These are phyloP conservation scores for Xylaria arbuscula DNA, from an alignment of 2,329 filamentous ascomycete genomes.

Conservation along the genomic window DNA sequence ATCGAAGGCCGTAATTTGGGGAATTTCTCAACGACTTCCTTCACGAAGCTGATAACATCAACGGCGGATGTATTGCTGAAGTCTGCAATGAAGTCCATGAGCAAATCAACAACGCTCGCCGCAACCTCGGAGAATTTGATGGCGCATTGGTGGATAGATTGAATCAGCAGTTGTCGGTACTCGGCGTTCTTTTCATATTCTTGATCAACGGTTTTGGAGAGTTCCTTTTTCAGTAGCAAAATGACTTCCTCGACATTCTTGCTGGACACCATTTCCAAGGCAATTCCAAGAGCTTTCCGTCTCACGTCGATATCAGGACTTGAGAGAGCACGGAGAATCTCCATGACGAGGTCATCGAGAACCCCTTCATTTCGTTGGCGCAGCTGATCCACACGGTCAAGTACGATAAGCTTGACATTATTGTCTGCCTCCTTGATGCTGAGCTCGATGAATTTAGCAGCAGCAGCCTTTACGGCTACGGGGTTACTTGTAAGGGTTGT, in stretches of 20 bases:
- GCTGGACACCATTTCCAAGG: slow-evolving; percentile 97
- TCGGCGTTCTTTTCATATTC: slow-evolving; percentile 98
- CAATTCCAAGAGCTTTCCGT: slow-evolving; percentile 88
- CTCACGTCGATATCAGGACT: slow-evolving; percentile 97
- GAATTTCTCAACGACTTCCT: slow-evolving; percentile 99
- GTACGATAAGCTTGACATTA: slow-evolving; percentile 98
- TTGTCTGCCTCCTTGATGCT: slow-evolving; percentile 98
- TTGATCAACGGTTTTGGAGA: slow-evolving; percentile 96
- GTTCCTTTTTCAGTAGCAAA: slow-evolving; percentile 94
- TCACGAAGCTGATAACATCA: slow-evolving; percentile 98
- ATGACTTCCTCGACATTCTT: slow-evolving; percentile 99
- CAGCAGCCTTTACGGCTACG: slow-evolving; percentile 96
- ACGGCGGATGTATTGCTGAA: slow-evolving; percentile 97
- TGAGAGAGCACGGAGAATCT: slow-evolving; percentile 92
- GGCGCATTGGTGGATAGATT: slow-evolving; percentile 97
- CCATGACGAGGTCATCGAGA: slow-evolving; percentile 94
- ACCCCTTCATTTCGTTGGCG: slow-evolving; percentile 90
- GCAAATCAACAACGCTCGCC: slow-evolving; percentile 91
- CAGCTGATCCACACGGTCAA: slow-evolving; percentile 91
- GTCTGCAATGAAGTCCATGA: slow-evolving; percentile 99
- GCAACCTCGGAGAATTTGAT: slow-evolving; percentile 99
- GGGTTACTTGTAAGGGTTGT: slow-evolving; percentile 95
- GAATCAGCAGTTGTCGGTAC: slow-evolving; percentile 93
- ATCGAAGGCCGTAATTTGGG: slow-evolving; percentile 88
- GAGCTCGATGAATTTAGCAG: slow-evolving; percentile 94